Evolutionary conservation across 2,329 filamentous ascomycete genomes (phyloP).

Genomic region (Colletotrichum lini): DNA sequence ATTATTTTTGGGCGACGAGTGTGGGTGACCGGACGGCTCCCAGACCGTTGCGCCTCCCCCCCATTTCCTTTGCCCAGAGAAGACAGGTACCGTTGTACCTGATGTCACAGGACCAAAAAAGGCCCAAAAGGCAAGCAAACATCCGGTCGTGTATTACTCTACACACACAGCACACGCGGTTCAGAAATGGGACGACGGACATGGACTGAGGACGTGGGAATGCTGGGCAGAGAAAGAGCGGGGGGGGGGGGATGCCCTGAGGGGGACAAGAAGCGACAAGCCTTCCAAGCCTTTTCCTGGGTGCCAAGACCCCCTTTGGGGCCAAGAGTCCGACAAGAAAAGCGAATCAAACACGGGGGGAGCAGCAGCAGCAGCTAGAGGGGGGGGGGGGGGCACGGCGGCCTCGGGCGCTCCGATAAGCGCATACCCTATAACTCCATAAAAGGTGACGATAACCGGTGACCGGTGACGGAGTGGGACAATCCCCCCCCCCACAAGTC

Average conservation of each 20-base stretch:
- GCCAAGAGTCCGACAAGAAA: slow-evolving; percentile 23
- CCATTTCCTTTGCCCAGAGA: background rate
- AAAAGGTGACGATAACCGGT: background rate
- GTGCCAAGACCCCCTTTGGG: slow-evolving; percentile 11
- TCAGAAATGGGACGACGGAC: slow-evolving; percentile 33
- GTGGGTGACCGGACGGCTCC: slow-evolving; percentile 26
- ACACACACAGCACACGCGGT: background rate
- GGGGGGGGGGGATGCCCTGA: background rate
- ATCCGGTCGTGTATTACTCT: background rate
- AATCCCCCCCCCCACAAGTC: too few species aligned
- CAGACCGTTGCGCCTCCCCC: background rate
- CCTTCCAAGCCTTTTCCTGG: slow-evolving; percentile 29
- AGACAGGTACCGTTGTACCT: slow-evolving; percentile 20
- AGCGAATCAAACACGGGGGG: slow-evolving; percentile 7
- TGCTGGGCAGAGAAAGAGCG: slow-evolving; percentile 29
- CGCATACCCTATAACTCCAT: slow-evolving; percentile 36
- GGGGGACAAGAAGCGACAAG: slow-evolving; percentile 26
- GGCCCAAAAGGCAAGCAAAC: background rate
- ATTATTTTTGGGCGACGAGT: slow-evolving; percentile 30
- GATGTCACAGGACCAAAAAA: slow-evolving; percentile 19
- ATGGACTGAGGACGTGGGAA: slow-evolving; percentile 21
- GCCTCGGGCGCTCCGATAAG: slow-evolving; percentile 28
- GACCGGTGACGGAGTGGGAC: background rate
- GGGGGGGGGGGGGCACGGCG: background rate
- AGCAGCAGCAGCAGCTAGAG: background rate